Conservation (phyloP, 2,329 filamentous ascomycete species). For the Colletotrichum somersetense region DNA sequence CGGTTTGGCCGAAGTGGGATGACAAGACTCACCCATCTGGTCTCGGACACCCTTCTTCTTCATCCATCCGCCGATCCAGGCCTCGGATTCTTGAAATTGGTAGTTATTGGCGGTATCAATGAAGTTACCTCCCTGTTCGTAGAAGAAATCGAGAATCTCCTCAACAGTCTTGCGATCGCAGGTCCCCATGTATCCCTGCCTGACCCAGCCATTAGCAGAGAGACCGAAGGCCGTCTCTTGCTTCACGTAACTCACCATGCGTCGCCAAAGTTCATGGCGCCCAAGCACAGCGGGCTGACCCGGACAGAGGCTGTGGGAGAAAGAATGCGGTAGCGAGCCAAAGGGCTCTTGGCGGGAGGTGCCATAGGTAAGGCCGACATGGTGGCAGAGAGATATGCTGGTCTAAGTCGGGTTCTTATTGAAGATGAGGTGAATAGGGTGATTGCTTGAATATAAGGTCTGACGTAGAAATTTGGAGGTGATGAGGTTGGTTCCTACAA, state of each 20-base stretch:
- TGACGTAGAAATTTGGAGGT: background rate
- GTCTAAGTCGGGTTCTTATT: background rate
- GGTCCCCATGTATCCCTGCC: slow-evolving; percentile 70
- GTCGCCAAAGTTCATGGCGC: slow-evolving; percentile 74
- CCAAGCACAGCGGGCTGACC: slow-evolving; percentile 76
- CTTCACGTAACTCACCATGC: slow-evolving; percentile 54
- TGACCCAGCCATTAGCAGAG: slow-evolving; percentile 44
- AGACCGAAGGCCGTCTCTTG: background rate
- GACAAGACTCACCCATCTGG: slow-evolving; percentile 65
- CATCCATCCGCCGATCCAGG: slow-evolving; percentile 80
- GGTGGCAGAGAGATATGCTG: background rate
- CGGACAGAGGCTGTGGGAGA: slow-evolving; percentile 74
- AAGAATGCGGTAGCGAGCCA: slow-evolving; percentile 75
- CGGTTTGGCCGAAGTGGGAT: background rate
- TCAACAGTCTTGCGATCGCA: slow-evolving; percentile 74
- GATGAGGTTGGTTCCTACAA: background rate
- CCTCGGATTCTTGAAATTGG: slow-evolving; percentile 72
- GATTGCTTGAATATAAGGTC: background rate
- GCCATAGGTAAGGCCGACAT: slow-evolving; percentile 54
- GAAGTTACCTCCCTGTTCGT: slow-evolving; percentile 75
- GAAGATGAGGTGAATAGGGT: slow-evolving; percentile 1
- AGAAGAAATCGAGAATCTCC: slow-evolving; percentile 75
- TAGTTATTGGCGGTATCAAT: slow-evolving; percentile 80
- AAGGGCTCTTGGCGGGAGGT: slow-evolving; percentile 67
- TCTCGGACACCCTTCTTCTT: slow-evolving; percentile 72